phyloP scores from a whole-genome alignment of 441 rosid genomes.

The Gossypium schwendimanii region DNA sequence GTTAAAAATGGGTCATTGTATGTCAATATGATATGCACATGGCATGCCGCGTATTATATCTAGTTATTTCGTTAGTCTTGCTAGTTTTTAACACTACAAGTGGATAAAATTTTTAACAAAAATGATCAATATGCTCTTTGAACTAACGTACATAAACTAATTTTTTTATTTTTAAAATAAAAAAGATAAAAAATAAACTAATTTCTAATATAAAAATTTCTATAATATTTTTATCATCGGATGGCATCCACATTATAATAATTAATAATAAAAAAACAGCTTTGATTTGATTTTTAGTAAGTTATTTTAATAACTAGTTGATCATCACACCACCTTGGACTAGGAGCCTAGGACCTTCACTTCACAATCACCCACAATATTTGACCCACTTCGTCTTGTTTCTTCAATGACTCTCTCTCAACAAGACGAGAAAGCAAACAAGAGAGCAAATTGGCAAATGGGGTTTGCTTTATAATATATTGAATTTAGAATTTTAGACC shows the following conservation, averaged over 20 bases:
- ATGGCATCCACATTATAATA: no score
- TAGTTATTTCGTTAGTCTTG: accelerated
- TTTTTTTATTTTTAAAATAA: no score
- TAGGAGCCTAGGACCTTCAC: neutral
- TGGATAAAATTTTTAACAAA: no score
- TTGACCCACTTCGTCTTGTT: slow-evolving; percentile 14
- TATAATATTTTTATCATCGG: no score
- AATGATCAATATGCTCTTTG: no score
- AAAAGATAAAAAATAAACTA: no score
- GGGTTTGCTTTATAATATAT: neutral
- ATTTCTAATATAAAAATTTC: no score
- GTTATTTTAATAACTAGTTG: neutral
- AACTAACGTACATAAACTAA: no score
- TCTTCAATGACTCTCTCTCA: neutral
- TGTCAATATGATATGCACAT: no score
- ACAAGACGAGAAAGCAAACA: neutral
- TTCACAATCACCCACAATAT: slow-evolving; percentile 9
- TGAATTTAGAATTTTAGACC: neutral
- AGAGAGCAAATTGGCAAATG: neutral
- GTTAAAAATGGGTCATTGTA: no score
- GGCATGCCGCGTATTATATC: no score
- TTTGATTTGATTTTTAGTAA: neutral
- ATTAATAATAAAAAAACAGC: neutral
- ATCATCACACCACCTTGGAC: neutral
- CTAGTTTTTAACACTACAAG: no score